Conservation (phyloP, 345 rosid genomes). For the Trapa bicornis region DNA sequence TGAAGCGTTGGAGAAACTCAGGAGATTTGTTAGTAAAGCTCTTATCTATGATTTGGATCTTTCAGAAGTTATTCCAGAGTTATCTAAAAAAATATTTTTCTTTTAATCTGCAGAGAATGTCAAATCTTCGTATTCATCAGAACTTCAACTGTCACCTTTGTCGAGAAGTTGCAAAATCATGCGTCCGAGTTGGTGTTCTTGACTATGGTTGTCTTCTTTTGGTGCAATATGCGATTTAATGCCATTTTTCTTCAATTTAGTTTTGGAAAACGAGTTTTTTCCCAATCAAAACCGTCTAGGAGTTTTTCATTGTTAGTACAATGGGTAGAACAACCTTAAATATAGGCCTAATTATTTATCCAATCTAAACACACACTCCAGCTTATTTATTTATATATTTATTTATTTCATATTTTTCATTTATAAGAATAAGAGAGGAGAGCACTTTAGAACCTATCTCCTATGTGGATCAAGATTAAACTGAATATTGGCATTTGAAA, state of each 20-base stretch:
- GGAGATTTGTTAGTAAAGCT: constrained; percentile 59
- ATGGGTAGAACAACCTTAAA: background rate
- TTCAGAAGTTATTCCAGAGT: background rate
- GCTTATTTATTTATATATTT: too few species aligned
- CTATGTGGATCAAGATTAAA: background rate
- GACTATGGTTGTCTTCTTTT: constrained; percentile 45
- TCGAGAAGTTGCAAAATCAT: constrained; percentile 67
- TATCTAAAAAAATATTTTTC: constrained; percentile 1
- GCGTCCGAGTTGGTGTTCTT: constrained; percentile 57
- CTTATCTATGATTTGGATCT: constrained; percentile 1
- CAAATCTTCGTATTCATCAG: constrained; percentile 66
- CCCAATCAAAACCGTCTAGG: background rate
- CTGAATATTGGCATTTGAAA: background rate
- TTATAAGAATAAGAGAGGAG: too few species aligned
- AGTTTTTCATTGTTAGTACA: background rate
- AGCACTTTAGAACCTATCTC: background rate
- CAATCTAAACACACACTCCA: background rate
- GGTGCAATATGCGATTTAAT: too few species aligned
- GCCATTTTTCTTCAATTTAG: background rate
- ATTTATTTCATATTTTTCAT: too few species aligned
- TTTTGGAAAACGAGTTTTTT: background rate
- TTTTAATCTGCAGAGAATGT: constrained; percentile 49
- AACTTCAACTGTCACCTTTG: constrained; percentile 76
- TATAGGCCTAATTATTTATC: background rate
- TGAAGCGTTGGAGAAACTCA: constrained; percentile 41